Percentiles rank a stretch among this genome's conserved stretches.
Conservation (phyloP, 2,329 filamentous ascomycete genomes). For the Colletotrichum paranaense region DNA sequence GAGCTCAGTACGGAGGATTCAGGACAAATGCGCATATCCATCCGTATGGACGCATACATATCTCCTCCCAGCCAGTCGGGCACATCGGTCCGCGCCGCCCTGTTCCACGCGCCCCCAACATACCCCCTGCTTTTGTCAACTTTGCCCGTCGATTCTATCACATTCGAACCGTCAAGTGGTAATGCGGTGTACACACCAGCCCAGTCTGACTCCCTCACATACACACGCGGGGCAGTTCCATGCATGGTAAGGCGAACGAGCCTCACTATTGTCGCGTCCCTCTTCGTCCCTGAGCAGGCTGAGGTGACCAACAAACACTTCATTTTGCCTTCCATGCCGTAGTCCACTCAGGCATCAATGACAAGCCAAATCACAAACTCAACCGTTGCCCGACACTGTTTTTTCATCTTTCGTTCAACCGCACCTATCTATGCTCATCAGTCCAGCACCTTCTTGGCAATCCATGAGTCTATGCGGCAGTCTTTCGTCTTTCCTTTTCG, state of each 20-base stretch:
- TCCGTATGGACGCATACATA: background rate
- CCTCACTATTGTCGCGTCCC: background rate
- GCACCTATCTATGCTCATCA: background rate
- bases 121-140: too few relatives aligned
- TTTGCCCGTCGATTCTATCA: background rate
- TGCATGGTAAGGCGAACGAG: background rate
- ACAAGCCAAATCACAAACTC: background rate
- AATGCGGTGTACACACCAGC: too few relatives aligned
- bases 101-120: background rate
- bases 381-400: background rate
- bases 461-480: background rate
- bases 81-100: background rate
- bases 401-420: background rate
- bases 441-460: background rate
- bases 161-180: background rate
- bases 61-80: background rate
- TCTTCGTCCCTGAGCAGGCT: background rate
- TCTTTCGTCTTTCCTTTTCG: background rate
- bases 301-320: background rate
- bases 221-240: background rate
- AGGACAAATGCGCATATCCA: too few relatives aligned
- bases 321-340: background rate
- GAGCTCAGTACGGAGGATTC: background rate
- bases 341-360: conserved; percentile 3
- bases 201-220: background rate